Evolutionary conservation across 768 basidiomycete genomes (phyloP).

Genomic region (Gelatoporia subvermispora): DNA sequence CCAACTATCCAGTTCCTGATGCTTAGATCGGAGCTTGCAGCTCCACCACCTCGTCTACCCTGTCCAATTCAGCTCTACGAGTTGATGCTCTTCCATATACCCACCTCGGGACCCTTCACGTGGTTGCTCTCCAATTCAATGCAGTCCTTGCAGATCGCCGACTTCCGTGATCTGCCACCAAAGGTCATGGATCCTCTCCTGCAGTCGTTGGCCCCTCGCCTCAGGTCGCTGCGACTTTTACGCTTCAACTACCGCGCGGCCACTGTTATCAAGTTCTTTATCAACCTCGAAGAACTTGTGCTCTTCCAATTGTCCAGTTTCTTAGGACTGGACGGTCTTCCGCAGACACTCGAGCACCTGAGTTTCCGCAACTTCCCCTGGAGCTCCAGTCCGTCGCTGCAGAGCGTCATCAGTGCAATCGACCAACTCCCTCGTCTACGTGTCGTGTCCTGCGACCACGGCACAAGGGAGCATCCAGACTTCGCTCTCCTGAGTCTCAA

Average conservation of each 20-base stretch:
- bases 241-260: slow-evolving; percentile 29
- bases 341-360: slow-evolving; percentile 36
- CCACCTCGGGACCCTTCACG: slow-evolving; percentile 23
- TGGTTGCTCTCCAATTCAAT: slow-evolving; percentile 38
- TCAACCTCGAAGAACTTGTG: slow-evolving; percentile 35
- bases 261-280: slow-evolving; percentile 32
- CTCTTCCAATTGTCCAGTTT: slow-evolving; percentile 32
- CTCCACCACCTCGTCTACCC: slow-evolving; percentile 24
- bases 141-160: slow-evolving; percentile 33
- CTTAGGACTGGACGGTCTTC: slow-evolving; percentile 29
- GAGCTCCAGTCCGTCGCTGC: slow-evolving; percentile 19
- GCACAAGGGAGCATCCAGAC: slow-evolving; percentile 14
- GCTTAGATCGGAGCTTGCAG: slow-evolving; percentile 32
- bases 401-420: slow-evolving; percentile 27
- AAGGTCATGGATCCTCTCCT: slow-evolving; percentile 21
- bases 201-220: slow-evolving; percentile 23
- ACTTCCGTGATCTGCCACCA: slow-evolving; percentile 34
- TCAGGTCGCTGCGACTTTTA: slow-evolving; percentile 41
- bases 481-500: slow-evolving; percentile 20
- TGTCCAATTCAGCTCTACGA: slow-evolving; percentile 33
- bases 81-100: slow-evolving; percentile 33
- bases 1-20: slow-evolving; percentile 33
- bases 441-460: slow-evolving; percentile 32
- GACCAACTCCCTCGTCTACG: slow-evolving; percentile 29
- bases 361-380: slow-evolving; percentile 29